Evolutionary conservation across 441 rosid genomes (phyloP).

Genomic region (Syzygium syzygioides): DNA sequence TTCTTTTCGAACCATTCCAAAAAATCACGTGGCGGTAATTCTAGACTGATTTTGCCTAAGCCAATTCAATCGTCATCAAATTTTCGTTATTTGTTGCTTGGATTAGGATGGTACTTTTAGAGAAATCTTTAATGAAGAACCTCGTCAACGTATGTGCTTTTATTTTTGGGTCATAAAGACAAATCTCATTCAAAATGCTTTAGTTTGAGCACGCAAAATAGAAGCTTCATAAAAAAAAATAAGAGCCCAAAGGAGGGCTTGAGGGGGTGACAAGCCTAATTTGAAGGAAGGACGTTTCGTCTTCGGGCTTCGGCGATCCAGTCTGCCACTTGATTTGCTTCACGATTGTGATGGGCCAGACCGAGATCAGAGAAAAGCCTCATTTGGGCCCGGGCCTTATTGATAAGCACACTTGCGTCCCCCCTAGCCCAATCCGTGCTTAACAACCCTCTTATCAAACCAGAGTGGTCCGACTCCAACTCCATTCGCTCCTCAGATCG

Average conservation of each 20-base stretch:
- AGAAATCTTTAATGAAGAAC: background rate
- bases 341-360: background rate
- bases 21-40: background rate
- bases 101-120: background rate
- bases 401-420: background rate
- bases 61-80: background rate
- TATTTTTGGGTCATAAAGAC: background rate
- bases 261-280: background rate
- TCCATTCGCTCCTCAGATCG: background rate
- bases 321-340: background rate
- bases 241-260: background rate
- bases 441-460: background rate
- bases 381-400: background rate
- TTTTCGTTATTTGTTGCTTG: background rate
- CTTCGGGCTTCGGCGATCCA: background rate
- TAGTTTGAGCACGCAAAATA: background rate
- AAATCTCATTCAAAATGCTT: background rate
- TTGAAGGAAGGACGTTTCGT: background rate
- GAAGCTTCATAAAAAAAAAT: too few species aligned
- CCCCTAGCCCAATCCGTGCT: background rate
- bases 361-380: background rate
- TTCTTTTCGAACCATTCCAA: fast-evolving
- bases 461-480: background rate
- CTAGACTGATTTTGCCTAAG: background rate
- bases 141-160: fast-evolving